These are phyloP conservation scores for Fusarium marasasianum DNA, from an alignment of 2,329 filamentous ascomycete species.

Conservation along the genomic window DNA sequence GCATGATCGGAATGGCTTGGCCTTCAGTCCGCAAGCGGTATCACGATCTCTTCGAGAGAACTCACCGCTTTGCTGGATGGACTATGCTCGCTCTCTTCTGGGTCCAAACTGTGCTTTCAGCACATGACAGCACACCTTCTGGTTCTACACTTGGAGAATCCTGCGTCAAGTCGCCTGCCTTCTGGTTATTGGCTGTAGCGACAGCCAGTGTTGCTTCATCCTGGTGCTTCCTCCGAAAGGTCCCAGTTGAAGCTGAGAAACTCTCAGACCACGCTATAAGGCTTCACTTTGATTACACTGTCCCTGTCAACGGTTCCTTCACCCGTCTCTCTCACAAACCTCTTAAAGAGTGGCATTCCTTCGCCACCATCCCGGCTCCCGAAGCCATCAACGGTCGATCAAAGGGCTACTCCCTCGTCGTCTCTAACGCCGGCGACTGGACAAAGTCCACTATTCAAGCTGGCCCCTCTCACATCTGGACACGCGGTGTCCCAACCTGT, in stretches of 20 bases:
- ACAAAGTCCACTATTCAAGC: constrained; percentile 70
- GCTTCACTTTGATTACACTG: constrained; percentile 73
- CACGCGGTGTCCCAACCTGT: constrained; percentile 71
- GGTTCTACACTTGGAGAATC: constrained; percentile 48
- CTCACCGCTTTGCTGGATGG: constrained; percentile 79
- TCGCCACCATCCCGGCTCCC: constrained; percentile 75
- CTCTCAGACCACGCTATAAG: constrained; percentile 79
- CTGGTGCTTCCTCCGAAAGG: constrained; percentile 76
- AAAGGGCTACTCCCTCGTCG: constrained; percentile 70
- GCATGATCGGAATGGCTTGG: constrained; percentile 70
- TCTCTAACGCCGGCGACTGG: constrained; percentile 81
- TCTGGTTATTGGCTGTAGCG: constrained; percentile 75
- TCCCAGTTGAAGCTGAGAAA: constrained; percentile 71
- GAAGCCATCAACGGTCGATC: constrained; percentile 39
- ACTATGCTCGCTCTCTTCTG: constrained; percentile 73
- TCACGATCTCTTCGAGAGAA: constrained; percentile 76
- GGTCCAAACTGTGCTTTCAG: constrained; percentile 66
- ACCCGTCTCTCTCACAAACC: constrained; percentile 69
- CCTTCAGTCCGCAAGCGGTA: constrained; percentile 68
- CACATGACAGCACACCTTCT: constrained; percentile 52
- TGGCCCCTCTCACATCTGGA: constrained; percentile 71
- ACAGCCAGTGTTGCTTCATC: constrained; percentile 74
- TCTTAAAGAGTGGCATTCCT: constrained; percentile 77
- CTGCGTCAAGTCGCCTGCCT: constrained; percentile 52
- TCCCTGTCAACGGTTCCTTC: constrained; percentile 59